phyloP scores from a whole-genome alignment of 2,329 filamentous ascomycete genomes.

The Fusarium tuaranense region DNA sequence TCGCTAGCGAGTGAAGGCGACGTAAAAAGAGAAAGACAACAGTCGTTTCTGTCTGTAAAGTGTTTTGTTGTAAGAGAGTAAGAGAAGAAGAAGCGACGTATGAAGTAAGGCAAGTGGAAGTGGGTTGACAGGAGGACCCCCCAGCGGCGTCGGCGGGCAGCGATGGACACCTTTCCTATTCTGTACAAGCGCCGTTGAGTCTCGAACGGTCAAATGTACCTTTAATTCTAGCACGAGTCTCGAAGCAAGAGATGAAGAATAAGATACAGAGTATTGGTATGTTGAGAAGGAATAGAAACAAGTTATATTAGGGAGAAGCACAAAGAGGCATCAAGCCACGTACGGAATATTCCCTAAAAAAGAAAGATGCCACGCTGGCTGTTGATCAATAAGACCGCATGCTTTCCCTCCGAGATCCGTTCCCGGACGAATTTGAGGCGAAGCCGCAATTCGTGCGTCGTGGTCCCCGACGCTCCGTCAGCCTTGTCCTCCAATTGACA shows the following conservation, averaged over 20 bases:
- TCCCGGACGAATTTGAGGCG: constrained; percentile 25
- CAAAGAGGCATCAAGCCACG: constrained; percentile 18
- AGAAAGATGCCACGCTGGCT: constrained; percentile 45
- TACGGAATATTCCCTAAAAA: neutral
- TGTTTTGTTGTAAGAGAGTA: constrained; percentile 4
- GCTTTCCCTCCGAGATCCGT: constrained; percentile 21
- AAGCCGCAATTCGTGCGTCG: constrained; percentile 13
- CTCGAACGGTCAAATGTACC: constrained; percentile 26
- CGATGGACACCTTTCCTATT: constrained; percentile 29
- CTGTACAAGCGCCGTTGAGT: constrained; percentile 13
- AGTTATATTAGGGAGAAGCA: neutral
- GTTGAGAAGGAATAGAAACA: neutral
- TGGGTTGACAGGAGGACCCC: constrained; percentile 28
- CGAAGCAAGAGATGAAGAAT: neutral
- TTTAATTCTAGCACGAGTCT: constrained; percentile 20
- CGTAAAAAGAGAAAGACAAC: neutral
- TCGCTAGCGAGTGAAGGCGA: constrained; percentile 34
- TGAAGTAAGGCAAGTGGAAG: constrained; percentile 27
- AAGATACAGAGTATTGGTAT: neutral
- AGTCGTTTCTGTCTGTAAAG: neutral
- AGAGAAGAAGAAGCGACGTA: constrained; percentile 40
- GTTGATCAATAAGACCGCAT: constrained; percentile 7
- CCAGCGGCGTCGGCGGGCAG: constrained; percentile 32
- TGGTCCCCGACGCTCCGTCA: neutral
- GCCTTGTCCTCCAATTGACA: neutral